phyloP scores from a whole-genome alignment of 805 yeast genomes.

The Saturnispora gosingensis region DNA sequence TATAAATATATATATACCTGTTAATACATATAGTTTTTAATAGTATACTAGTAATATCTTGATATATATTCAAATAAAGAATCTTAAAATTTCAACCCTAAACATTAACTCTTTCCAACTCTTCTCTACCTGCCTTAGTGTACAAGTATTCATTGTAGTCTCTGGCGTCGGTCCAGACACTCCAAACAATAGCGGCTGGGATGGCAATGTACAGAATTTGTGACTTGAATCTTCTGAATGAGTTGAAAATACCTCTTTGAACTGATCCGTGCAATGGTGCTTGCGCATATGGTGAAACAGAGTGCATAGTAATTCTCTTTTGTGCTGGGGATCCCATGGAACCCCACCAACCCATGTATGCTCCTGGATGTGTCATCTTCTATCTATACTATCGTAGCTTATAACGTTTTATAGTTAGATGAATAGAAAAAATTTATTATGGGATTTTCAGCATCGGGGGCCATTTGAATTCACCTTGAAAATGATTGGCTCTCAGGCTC shows the following conservation, averaged over 20 bases:
- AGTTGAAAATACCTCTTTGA: constrained; percentile 83
- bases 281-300: constrained; percentile 91
- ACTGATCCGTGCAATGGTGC: constrained; percentile 82
- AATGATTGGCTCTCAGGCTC: neutral
- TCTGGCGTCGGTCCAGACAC: constrained; percentile 78
- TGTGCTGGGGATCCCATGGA: constrained; percentile 77
- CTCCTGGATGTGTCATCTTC: constrained; percentile 39
- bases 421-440: neutral
- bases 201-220: constrained; percentile 70
- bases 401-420: neutral
- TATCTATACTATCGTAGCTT: neutral
- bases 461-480: neutral
- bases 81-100: constrained; percentile 10
- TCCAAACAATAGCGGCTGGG: constrained; percentile 78
- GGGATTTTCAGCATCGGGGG: neutral
- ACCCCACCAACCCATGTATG: constrained; percentile 99
- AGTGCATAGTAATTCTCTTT: constrained; percentile 77
- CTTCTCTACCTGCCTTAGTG: constrained; percentile 97
- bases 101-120: constrained; percentile 57
- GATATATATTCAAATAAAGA: neutral
- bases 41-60: neutral
- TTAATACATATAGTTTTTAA: neutral
- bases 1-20: neutral
- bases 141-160: constrained; percentile 89
- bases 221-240: constrained; percentile 84